A percentile compares a stretch with the other conserved stretches of the same genome.
phyloP scores from a whole-genome alignment of 176 grass and related monocot species.

The Bonia amplexicaulis region DNA sequence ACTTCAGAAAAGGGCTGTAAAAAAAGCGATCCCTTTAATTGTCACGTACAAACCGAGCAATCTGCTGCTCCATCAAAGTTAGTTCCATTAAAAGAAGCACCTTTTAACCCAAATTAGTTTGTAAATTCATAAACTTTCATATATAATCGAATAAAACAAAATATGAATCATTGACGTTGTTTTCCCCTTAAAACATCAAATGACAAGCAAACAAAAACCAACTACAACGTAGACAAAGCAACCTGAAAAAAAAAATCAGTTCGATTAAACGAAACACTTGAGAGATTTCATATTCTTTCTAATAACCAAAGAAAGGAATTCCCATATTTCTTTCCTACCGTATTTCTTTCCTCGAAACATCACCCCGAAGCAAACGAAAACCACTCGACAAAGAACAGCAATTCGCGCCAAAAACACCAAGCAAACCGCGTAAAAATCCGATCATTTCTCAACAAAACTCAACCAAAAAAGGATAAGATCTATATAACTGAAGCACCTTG shows the following conservation, averaged over 20 bases:
- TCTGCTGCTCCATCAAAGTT: background rate
- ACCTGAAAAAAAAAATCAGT: background rate
- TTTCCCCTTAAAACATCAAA: background rate
- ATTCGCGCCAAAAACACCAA: background rate
- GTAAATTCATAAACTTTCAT: background rate
- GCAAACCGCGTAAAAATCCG: background rate
- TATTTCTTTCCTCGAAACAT: background rate
- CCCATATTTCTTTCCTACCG: background rate
- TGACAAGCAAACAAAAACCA: background rate
- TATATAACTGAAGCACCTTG: background rate
- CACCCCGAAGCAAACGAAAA: background rate
- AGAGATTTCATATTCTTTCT: background rate
- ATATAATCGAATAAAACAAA: background rate
- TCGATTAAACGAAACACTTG: background rate
- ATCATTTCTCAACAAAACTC: background rate
- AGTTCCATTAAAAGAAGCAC: background rate
- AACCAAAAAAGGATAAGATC: background rate
- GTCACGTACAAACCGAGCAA: background rate
- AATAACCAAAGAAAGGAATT: background rate
- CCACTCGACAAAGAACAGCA: background rate
- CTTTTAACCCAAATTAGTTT: background rate
- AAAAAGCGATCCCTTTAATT: background rate
- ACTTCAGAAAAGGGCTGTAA: background rate
- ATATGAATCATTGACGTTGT: background rate
- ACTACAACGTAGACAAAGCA: background rate